phyloP scores from a whole-genome alignment of 2,329 filamentous ascomycete species.

The Fusarium sp. region DNA sequence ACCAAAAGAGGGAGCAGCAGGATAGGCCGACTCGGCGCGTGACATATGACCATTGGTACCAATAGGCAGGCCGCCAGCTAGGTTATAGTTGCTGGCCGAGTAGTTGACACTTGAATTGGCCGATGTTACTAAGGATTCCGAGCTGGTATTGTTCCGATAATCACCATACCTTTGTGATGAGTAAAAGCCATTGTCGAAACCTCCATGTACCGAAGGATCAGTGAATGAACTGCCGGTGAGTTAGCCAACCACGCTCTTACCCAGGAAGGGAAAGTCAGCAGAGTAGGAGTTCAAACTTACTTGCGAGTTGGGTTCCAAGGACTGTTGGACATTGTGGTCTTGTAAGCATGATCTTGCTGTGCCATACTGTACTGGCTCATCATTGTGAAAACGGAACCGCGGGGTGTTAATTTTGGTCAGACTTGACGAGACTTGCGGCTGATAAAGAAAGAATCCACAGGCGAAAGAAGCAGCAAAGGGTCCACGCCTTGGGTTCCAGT shows the following conservation, averaged over 20 bases:
- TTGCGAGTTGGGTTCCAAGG: conserved; percentile 65
- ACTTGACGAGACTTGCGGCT: conserved; percentile 48
- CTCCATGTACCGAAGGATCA: conserved; percentile 50
- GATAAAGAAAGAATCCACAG: conserved; percentile 50
- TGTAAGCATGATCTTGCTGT: conserved; percentile 63
- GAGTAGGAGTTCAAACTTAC: conserved; percentile 55
- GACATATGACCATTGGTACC: conserved; percentile 54
- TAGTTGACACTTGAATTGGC: conserved; percentile 59
- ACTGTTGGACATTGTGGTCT: conserved; percentile 59
- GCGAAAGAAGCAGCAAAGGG: conserved; percentile 42
- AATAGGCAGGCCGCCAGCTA: conserved; percentile 43
- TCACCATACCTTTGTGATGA: conserved; percentile 56
- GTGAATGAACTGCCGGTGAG: conserved; percentile 49
- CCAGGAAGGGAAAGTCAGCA: conserved; percentile 3
- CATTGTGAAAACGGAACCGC: conserved; percentile 44
- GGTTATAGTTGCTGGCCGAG: conserved; percentile 52
- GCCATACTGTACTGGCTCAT: conserved; percentile 59
- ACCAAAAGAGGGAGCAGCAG: conserved; percentile 56
- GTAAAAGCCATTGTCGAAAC: conserved; percentile 55
- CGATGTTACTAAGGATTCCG: conserved; percentile 51
- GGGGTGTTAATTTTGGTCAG: conserved; percentile 40
- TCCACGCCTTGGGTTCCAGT: conserved; percentile 46
- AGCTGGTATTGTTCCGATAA: conserved; percentile 30
- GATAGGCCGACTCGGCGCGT: conserved; percentile 57
- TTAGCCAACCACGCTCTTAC: conserved; percentile 42